Evolutionary conservation across 371 early-diverging fungal genomes (phyloP).

Genomic region (Mortierella sp.): DNA sequence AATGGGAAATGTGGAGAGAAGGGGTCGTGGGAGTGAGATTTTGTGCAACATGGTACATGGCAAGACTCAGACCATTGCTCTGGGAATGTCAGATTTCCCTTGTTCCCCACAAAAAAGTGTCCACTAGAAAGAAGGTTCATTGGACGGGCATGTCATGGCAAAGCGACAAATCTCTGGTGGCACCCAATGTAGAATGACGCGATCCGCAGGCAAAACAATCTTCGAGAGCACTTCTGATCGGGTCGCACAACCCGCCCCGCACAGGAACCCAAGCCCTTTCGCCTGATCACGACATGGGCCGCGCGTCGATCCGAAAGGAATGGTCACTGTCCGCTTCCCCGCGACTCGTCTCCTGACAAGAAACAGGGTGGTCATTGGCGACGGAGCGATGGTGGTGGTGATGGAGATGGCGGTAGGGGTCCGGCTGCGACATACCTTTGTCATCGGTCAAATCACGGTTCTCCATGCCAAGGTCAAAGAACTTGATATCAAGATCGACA

Average conservation of each 20-base stretch:
- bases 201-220: constrained; percentile 7
- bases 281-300: neutral
- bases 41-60: too few relatives aligned
- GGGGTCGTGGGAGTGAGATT: neutral
- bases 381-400: too few relatives aligned
- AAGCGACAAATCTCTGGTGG: neutral
- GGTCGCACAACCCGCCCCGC: neutral
- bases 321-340: too few relatives aligned
- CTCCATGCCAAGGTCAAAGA: constrained; percentile 93
- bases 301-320: neutral
- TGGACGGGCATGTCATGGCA: too few relatives aligned
- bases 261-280: too few relatives aligned
- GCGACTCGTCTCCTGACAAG: too few relatives aligned
- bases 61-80: too few relatives aligned
- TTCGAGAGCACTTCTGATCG: constrained; percentile 4
- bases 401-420: too few relatives aligned
- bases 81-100: too few relatives aligned
- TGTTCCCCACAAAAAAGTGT: too few relatives aligned
- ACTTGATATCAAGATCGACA: constrained; percentile 89
- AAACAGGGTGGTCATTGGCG: neutral
- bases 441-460: constrained; percentile 79
- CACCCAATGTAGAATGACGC: constrained; percentile 19
- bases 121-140: neutral
- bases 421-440: constrained; percentile 18
- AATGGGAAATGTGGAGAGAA: too few relatives aligned